Base-by-base conservation (phyloP, 164 flowering plant species). In the Euptelea pleiosperma region DNA sequence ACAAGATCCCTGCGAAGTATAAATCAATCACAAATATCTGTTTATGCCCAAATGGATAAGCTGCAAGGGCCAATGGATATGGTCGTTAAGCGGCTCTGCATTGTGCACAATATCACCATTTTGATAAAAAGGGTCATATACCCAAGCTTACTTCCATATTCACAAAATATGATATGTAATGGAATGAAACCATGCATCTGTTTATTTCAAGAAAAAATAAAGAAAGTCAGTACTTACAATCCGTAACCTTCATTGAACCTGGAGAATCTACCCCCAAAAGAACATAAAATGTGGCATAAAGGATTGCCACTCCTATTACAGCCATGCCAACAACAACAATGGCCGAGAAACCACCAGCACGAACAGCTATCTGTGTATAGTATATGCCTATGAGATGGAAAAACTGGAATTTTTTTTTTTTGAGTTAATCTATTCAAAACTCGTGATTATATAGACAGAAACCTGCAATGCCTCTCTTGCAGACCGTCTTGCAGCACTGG, bases 391-490 rank as follows among this genome's bases (percentile, higher is more conserved):
- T 58, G 67, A 53, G 37, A 58, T 43, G 35, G 4, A 52, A 46
- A 49, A 3, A 26, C 59, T 37, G 6, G 29, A 37, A 30, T 19
- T 7, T 1, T 28, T 30, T 51, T 1, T 28, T 30, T 51, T 59
- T 6, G 21, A 51, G 12, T 12, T 39, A 19, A 30, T 12, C 15
- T 47, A 60, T 12, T 19, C 12, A 37, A 63, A 35, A 15, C 16
- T 35, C 19, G 52, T 0, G 12, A 59, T 11, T 37, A 25, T 26
- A 36, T 40, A 49, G 34, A 24, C 30, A 43, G 39, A 65, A 62
- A 93, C 99, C 97, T 93, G 96, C 81, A 93, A 73, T 62, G 99
- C 99, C 66, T 93, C 99, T 65, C 97, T 82, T 31, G 96, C 89
- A 69, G 96, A 86, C 54, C 99, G 81, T 64, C 97, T 86, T 63